phyloP scores from a whole-genome alignment of 2,329 filamentous ascomycete genomes.

The Aspergillus pseudoglaucus region DNA sequence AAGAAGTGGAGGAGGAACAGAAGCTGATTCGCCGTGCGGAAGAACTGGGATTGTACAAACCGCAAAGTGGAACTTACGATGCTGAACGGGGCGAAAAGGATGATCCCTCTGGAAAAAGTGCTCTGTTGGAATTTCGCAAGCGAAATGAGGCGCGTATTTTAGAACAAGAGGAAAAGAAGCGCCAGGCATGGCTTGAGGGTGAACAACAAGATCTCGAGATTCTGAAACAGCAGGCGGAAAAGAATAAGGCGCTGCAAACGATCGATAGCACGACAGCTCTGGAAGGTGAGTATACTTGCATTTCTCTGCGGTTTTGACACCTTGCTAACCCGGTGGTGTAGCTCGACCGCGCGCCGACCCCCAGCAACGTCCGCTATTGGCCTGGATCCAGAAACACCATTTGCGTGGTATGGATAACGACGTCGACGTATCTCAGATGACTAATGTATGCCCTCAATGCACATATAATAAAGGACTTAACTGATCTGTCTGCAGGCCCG shows the following conservation, averaged over 20 bases:
- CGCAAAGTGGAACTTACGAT: slow-evolving; percentile 39
- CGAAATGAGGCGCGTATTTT: slow-evolving; percentile 34
- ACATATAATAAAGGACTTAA: background rate
- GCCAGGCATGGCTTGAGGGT: slow-evolving; percentile 47
- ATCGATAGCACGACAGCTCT: slow-evolving; percentile 29
- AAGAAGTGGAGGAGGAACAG: slow-evolving; percentile 33
- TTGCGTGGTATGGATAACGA: slow-evolving; percentile 30
- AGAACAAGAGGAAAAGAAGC: slow-evolving; percentile 43
- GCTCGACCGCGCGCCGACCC: slow-evolving; percentile 35
- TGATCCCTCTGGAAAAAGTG: slow-evolving; percentile 38
- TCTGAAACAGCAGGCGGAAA: slow-evolving; percentile 23
- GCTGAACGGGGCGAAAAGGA: slow-evolving; percentile 36
- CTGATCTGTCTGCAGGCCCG: slow-evolving; percentile 22
- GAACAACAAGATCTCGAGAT: slow-evolving; percentile 39
- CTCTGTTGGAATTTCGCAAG: slow-evolving; percentile 34
- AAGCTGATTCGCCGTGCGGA: slow-evolving; percentile 32
- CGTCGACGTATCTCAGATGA: slow-evolving; percentile 27
- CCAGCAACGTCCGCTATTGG: slow-evolving; percentile 31
- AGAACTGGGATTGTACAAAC: slow-evolving; percentile 36
- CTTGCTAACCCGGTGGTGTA: slow-evolving; percentile 16
- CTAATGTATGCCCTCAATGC: slow-evolving; percentile 23
- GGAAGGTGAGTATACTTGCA: slow-evolving; percentile 24
- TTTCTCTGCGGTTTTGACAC: background rate
- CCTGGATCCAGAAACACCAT: slow-evolving; percentile 40
- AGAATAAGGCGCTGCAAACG: slow-evolving; percentile 31